Percentiles rank a stretch among this genome's conserved stretches.
Evolutionary conservation across 306 rosid genomes (phyloP).

Genomic region (Glycine soja): DNA sequence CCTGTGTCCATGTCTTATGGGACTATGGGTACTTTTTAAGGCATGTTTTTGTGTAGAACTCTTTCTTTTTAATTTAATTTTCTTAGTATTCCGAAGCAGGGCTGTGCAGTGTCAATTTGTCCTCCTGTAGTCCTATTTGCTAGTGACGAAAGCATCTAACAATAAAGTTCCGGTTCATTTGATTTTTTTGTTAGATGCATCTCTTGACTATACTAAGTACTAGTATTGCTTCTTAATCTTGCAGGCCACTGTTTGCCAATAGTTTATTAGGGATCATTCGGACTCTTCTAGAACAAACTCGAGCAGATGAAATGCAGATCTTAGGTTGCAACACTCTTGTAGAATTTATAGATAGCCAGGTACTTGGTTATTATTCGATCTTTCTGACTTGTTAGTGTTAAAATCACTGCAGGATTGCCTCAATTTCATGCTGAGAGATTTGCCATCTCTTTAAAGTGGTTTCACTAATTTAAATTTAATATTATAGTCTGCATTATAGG

Average conservation of each 20-base stretch:
- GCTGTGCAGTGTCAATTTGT: not conserved
- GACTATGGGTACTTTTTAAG: conserved; percentile 29
- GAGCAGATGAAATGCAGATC: conserved; percentile 74
- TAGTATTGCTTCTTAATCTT: conserved; percentile 51
- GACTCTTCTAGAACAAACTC: conserved; percentile 79
- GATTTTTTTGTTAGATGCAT: conserved; percentile 12
- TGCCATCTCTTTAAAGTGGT: conserved; percentile 13
- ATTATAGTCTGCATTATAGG: conserved; percentile 20
- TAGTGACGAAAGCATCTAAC: conserved; percentile 28
- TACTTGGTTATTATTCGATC: conserved; percentile 50
- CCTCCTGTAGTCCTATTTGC: conserved; percentile 14
- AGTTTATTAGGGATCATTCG: conserved; percentile 87
- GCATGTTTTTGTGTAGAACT: conserved; percentile 6
- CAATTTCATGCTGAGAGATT: conserved; percentile 33
- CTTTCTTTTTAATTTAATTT: not conserved
- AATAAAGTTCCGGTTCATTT: conserved; percentile 19
- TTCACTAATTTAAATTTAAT: conserved; percentile 29
- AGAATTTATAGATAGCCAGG: conserved; percentile 81
- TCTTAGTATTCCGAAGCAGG: conserved; percentile 24
- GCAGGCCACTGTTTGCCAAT: conserved; percentile 87
- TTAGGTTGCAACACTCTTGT: conserved; percentile 81
- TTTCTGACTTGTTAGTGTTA: conserved; percentile 39
- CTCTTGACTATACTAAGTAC: conserved; percentile 35
- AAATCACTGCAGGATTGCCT: conserved; percentile 6
- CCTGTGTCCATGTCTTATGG: conserved; percentile 12